Percentiles rank a stretch among this genome's conserved stretches.
Evolutionary conservation across 192 early-diverging fungal species (phyloP).

Genomic region (Coemansia sp.): DNA sequence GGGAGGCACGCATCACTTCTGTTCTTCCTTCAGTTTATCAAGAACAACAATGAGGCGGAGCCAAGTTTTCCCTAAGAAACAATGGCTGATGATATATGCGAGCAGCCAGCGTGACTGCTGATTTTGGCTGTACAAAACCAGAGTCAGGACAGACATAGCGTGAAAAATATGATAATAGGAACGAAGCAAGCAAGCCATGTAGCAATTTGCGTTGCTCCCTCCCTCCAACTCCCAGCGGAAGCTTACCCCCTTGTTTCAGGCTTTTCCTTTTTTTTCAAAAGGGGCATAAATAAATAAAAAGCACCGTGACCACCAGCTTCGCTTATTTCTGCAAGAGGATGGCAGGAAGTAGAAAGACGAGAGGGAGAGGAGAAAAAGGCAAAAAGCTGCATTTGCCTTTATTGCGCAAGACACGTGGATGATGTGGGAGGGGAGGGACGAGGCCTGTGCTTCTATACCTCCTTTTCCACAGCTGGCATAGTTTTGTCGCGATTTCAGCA

Average conservation of each 20-base stretch:
- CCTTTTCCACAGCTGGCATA: not conserved
- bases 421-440: not conserved
- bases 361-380: not conserved
- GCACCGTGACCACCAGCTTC: not conserved
- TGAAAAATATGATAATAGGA: not conserved
- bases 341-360: not conserved
- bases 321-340: not conserved
- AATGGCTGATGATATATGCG: no score
- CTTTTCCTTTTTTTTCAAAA: not conserved
- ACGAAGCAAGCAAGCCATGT: no score
- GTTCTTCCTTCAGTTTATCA: not conserved
- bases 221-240: not conserved
- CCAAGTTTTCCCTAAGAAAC: no score
- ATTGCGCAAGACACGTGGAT: not conserved
- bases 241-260: slow-evolving; percentile 3
- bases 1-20: not conserved
- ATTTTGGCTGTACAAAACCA: not conserved
- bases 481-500: not conserved
- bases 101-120: not conserved
- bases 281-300: not conserved
- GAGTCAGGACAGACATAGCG: not conserved
- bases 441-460: not conserved
- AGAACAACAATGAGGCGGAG: not conserved
- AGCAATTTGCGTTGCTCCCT: not conserved
- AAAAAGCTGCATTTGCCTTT: not conserved